Evolutionary conservation across 306 rosid genomes (phyloP), one percentile per base, ranked within the genome.

Genomic region (Lathyrus oleraceus): DNA sequence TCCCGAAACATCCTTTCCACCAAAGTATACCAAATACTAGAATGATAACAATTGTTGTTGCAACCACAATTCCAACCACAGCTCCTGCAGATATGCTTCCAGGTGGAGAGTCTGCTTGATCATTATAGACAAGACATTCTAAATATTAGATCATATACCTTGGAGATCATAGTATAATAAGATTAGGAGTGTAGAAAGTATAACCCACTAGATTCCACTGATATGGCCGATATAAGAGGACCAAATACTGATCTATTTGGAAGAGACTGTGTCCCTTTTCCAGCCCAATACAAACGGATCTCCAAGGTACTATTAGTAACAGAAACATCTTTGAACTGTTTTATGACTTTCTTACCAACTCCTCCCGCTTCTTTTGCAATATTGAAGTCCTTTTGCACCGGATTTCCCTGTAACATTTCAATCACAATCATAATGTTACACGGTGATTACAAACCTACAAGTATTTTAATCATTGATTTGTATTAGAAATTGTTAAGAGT

Each of bases 171-270:
- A 2, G 6, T 1, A 28, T 10, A 6, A 28, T 10, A 6, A 42
- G 30, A 47, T 16, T 28, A 47, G 5, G 16, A 66, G 30, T 0
- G 0, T 10, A 77, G 7, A 64, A 21, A n/a, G 43, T 27, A 45
- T 44, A 44, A 65, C 70, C 42, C 25, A 65, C 70, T 42, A 45
- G 70, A 45, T 14, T 23, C 43, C 5, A 65, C 43, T 1, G 88
- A 79, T 32, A 89, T 83, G 15, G 92, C 96, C 1, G 90, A 89
- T 27, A 89, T 79, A 57, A 89, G 87, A 72, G 96, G 96, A 14
- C 96, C 96, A 61, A 79, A 89, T 6, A 76, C 74, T 51, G 88
- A 83, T 70, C 6, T 66, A 2, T 2, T 13, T 14, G 92, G 96
- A 44, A 89, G 36, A 52, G 8, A 56, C 32, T 75, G 81, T 20